Conservation (phyloP, 1,284 basidiomycete genomes). For the Calocybe gambosa region DNA sequence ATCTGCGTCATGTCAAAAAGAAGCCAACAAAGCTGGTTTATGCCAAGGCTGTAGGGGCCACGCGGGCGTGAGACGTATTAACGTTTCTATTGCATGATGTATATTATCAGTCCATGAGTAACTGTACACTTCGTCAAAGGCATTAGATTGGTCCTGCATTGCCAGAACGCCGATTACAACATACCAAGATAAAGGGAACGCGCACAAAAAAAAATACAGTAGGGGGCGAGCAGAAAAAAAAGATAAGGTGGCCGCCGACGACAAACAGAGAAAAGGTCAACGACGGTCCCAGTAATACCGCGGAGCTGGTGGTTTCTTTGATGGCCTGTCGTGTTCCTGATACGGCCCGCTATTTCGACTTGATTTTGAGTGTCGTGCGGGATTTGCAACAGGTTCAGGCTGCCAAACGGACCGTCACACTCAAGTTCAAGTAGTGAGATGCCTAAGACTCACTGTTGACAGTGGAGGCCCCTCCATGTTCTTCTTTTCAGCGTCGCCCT, state of each 20-base stretch:
- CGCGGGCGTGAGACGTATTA: neutral
- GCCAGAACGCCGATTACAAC: neutral
- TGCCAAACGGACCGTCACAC: neutral
- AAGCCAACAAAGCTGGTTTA: no score
- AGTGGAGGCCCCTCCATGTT: neutral
- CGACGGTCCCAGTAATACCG: constrained; percentile 15
- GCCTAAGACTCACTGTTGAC: constrained; percentile 6
- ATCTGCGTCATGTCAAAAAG: no score
- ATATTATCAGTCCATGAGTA: neutral
- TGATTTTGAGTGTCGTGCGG: constrained; percentile 9
- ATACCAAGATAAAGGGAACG: neutral
- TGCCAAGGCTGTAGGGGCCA: neutral
- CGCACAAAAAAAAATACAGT: neutral
- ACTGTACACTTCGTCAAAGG: neutral
- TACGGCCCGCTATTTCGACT: constrained; percentile 8
- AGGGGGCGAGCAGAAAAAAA: neutral
- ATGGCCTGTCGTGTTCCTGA: constrained; percentile 4
- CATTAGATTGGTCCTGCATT: neutral
- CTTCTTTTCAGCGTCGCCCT: constrained; percentile 1
- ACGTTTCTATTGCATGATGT: neutral
- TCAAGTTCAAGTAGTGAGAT: neutral
- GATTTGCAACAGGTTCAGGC: constrained; percentile 13
- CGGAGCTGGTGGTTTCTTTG: constrained; percentile 8
- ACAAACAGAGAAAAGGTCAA: neutral
- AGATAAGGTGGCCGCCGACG: neutral